Evolutionary conservation across 1,139 yeast species (phyloP), one percentile per base, ranked within the genome.

Genomic region (Saccharomycopsis hybrid): DNA sequence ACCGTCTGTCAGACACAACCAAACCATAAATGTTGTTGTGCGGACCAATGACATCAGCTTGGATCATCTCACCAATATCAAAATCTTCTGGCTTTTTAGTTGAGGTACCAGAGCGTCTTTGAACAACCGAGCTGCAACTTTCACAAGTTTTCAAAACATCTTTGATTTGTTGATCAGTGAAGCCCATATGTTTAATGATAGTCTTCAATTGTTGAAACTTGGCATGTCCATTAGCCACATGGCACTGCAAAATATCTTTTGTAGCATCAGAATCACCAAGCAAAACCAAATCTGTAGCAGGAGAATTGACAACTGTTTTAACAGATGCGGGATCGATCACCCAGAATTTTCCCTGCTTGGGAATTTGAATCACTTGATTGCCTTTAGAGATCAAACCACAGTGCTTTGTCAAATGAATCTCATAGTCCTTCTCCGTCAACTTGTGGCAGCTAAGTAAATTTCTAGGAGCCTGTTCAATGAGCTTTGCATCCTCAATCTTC

Each of bases 1-100:
- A 37, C 8, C 25, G 8, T 37, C 41, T 37, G 8, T 37, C 41
- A 18, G 41, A 37, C 8, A 37, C 41, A n/a, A 37, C 8, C 41
- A 41, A 29, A 18, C 25, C 41, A 41, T 41, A 41, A 13, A 27
- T 27, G 11, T 24, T 24, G 25, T 41, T 41, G 41, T 18, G 13
- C 18, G 44, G 44, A 9, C 44, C 44, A 41, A 27, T 27, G 11
- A 41, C 31, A 27, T 41, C 44, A 11, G 44, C 44, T 41, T 27
- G 44, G 18, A 13, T n/a, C 31, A 41, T 18, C 37, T 41, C 44
- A 41, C 41, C 44, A 41, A 38, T 24, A 9, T 13, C 18, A n/a
- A 9, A 38, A 38, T 32, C 35, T 32, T 32, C 11, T 32, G 35
- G 35, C 11, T 32, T 32, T 8, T 32, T 32, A 11, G 35, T 32